These are phyloP conservation scores for Ascochyta pisi DNA, from an alignment of 2,329 filamentous ascomycete species.

Conservation along the genomic window DNA sequence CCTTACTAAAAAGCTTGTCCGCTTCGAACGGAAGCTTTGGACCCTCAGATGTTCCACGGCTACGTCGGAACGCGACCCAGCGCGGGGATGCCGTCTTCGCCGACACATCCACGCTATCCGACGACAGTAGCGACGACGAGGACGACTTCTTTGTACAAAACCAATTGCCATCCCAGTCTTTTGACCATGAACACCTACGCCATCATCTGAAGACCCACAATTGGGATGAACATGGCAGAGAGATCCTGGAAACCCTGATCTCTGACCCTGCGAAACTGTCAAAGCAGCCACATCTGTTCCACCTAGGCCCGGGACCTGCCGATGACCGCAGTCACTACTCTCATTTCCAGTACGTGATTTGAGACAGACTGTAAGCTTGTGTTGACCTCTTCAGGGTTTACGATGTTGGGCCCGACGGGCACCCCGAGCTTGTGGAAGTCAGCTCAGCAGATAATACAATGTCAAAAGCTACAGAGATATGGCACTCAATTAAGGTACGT, in stretches of 20 bases:
- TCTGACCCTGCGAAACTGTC: constrained; percentile 54
- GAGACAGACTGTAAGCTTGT: background rate
- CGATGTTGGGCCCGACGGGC: constrained; percentile 59
- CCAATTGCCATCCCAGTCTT: constrained; percentile 49
- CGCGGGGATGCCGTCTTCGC: constrained; percentile 40
- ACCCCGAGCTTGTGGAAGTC: constrained; percentile 48
- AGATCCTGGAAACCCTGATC: constrained; percentile 53
- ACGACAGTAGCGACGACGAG: constrained; percentile 46
- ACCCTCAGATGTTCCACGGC: constrained; percentile 30
- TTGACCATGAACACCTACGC: constrained; percentile 54
- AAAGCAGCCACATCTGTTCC: constrained; percentile 53
- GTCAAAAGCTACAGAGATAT: constrained; percentile 42
- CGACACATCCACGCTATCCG: constrained; percentile 45
- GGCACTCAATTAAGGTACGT: constrained; percentile 34
- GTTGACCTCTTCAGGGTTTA: constrained; percentile 51
- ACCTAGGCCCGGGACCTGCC: constrained; percentile 48
- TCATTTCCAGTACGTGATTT: constrained; percentile 54
- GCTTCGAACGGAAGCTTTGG: constrained; percentile 38
- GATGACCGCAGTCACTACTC: constrained; percentile 54
- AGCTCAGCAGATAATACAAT: constrained; percentile 43
- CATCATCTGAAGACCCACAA: constrained; percentile 53
- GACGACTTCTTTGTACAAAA: constrained; percentile 50
- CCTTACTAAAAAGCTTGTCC: constrained; percentile 38
- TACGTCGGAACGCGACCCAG: constrained; percentile 32
- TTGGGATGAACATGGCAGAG: constrained; percentile 52